phyloP scores from a whole-genome alignment of 2,329 filamentous ascomycete genomes.

The Neopestalotiopsis clavispora region DNA sequence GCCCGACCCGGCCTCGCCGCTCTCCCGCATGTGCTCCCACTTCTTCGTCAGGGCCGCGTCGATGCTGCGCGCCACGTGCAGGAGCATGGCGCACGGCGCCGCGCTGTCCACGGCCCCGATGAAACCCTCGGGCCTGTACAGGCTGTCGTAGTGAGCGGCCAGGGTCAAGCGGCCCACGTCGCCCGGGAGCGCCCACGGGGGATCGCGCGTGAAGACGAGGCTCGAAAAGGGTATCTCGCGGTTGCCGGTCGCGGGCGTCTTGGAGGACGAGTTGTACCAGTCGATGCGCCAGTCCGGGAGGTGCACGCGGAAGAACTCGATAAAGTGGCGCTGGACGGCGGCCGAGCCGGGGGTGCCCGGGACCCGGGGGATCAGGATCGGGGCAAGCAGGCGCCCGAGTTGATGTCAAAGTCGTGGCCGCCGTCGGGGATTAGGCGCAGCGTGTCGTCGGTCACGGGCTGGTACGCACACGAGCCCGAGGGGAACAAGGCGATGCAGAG shows the following conservation, averaged over 20 bases:
- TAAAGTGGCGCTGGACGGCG: conserved; percentile 79
- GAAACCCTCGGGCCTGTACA: conserved; percentile 80
- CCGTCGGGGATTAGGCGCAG: conserved; percentile 75
- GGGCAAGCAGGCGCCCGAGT: conserved; percentile 78
- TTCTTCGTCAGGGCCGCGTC: conserved; percentile 80
- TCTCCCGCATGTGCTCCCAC: conserved; percentile 74
- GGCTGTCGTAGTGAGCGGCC: conserved; percentile 93
- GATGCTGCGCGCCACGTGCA: conserved; percentile 83
- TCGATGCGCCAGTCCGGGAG: conserved; percentile 81
- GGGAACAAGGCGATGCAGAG: conserved; percentile 30
- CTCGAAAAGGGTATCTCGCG: conserved; percentile 83
- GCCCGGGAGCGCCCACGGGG: conserved; percentile 76
- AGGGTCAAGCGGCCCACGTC: conserved; percentile 83
- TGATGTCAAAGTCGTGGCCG: conserved; percentile 78
- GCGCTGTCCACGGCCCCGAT: conserved; percentile 94
- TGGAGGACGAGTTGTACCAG: conserved; percentile 89
- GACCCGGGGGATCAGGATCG: conserved; percentile 86
- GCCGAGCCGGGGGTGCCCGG: conserved; percentile 80
- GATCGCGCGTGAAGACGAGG: conserved; percentile 84
- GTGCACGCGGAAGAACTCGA: conserved; percentile 75
- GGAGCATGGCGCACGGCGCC: conserved; percentile 89
- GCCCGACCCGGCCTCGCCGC: conserved; percentile 55
- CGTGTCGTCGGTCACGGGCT: conserved; percentile 71
- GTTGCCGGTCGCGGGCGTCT: conserved; percentile 76
- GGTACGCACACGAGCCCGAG: conserved; percentile 38